Conservation (phyloP, 805 yeast species). For the Debaryomyces tyrocola region DNA sequence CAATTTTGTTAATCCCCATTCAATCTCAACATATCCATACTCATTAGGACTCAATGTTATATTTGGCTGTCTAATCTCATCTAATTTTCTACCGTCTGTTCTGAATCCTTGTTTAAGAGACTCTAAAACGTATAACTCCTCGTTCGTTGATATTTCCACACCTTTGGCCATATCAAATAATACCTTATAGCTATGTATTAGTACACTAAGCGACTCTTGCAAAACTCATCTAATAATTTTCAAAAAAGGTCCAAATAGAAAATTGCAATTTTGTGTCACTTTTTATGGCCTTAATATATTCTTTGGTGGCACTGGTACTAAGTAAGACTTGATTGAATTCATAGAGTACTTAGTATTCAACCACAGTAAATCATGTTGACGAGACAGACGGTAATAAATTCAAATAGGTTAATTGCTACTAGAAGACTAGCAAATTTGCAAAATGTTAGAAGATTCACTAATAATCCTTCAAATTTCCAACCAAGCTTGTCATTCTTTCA, state of each 20-base stretch:
- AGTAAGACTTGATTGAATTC: too few species aligned
- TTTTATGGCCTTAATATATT: not conserved
- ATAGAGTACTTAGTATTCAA: not conserved
- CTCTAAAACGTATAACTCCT: constrained; percentile 58
- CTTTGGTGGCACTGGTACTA: not conserved
- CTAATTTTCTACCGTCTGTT: constrained; percentile 65
- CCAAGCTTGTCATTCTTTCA: constrained; percentile 54
- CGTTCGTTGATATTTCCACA: constrained; percentile 63
- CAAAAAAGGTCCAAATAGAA: too few species aligned
- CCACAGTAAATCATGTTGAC: not conserved
- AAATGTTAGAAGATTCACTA: constrained; percentile 3
- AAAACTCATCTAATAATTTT: too few species aligned
- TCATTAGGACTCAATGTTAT: constrained; percentile 63
- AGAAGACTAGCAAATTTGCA: not conserved
- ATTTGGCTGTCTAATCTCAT: constrained; percentile 59
- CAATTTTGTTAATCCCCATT: constrained; percentile 70
- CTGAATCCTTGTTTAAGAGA: constrained; percentile 64
- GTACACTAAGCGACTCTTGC: too few species aligned
- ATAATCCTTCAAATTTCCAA: constrained; percentile 6
- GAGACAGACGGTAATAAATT: not conserved
- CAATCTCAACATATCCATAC: constrained; percentile 79
- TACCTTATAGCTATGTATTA: not conserved
- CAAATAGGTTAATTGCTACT: not conserved
- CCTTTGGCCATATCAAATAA: constrained; percentile 54
- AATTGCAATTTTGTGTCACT: too few species aligned